Evolutionary conservation across 2,329 filamentous ascomycete species (phyloP).

Genomic region (Botrytis cinerea): DNA sequence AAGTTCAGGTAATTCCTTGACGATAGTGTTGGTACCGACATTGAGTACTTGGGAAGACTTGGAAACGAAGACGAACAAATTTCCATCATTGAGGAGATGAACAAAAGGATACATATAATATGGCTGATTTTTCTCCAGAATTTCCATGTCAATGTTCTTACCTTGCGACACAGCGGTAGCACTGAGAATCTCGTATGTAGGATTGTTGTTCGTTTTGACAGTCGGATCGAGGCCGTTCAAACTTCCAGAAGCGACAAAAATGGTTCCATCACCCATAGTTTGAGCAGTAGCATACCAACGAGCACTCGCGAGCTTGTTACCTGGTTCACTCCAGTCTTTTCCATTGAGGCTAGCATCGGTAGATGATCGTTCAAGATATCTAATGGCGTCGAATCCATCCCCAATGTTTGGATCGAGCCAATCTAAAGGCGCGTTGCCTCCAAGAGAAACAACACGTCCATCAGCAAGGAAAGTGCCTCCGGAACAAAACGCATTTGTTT

Average conservation of each 20-base stretch:
- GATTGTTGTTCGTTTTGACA: constrained; percentile 59
- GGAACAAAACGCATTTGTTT: constrained; percentile 63
- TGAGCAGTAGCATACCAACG: constrained; percentile 64
- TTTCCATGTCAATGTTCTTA: constrained; percentile 52
- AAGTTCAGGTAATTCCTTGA: constrained; percentile 53
- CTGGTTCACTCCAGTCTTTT: constrained; percentile 55
- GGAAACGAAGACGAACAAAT: constrained; percentile 57
- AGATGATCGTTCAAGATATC: constrained; percentile 54
- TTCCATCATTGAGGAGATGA: constrained; percentile 58
- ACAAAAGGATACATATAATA: constrained; percentile 68
- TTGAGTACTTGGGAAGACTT: constrained; percentile 60
- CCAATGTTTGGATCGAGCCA: constrained; percentile 58
- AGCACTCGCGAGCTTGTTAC: constrained; percentile 54
- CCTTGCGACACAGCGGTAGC: constrained; percentile 50
- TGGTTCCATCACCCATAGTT: constrained; percentile 55
- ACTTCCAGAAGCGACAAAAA: constrained; percentile 63
- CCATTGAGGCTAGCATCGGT: constrained; percentile 50
- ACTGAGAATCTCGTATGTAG: constrained; percentile 62
- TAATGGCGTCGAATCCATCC: constrained; percentile 60
- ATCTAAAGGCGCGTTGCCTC: constrained; percentile 57
- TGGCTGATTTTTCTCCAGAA: constrained; percentile 58
- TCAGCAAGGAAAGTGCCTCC: constrained; percentile 60
- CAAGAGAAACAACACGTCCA: constrained; percentile 55
- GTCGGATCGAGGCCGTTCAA: constrained; percentile 59
- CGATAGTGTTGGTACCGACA: constrained; percentile 47